Conservation (phyloP, 805 yeast species). For the Wickerhamomyces strasburgensis region DNA sequence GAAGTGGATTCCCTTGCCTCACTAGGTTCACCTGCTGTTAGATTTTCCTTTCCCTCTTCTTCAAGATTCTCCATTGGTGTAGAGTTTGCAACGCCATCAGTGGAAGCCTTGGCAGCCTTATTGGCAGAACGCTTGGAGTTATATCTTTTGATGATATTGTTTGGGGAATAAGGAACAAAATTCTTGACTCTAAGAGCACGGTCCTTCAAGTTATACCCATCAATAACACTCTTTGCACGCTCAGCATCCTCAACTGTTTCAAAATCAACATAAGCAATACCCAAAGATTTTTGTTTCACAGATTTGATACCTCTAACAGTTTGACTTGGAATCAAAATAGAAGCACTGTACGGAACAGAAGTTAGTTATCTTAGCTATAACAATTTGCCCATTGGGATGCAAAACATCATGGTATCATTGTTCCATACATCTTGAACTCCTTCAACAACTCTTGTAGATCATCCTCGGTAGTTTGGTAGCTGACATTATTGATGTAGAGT, state of each 20-base stretch:
- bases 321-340: conserved; percentile 50
- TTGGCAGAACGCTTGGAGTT: conserved; percentile 8
- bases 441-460: conserved; percentile 43
- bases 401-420: not conserved
- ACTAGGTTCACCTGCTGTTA: not conserved
- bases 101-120: not conserved
- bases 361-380: too few species aligned
- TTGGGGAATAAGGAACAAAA: conserved; percentile 40
- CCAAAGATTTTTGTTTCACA: conserved; percentile 43
- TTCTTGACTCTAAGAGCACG: conserved; percentile 36
- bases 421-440: conserved; percentile 41
- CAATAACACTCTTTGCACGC: conserved; percentile 56
- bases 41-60: conserved; percentile 3
- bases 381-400: not conserved
- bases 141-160: conserved; percentile 10
- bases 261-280: conserved; percentile 82
- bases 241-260: conserved; percentile 57
- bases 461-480: conserved; percentile 46
- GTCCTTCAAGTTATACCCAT: conserved; percentile 52
- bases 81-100: not conserved
- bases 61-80: not conserved
- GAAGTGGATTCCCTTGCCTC: not conserved
- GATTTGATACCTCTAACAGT: conserved; percentile 42
- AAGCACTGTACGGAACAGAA: conserved; percentile 15
- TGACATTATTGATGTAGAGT: conserved; percentile 51